Evolutionary conservation across 352 stramenopile genomes (phyloP).

Genomic region (Phytophthora niederhauseri): DNA sequence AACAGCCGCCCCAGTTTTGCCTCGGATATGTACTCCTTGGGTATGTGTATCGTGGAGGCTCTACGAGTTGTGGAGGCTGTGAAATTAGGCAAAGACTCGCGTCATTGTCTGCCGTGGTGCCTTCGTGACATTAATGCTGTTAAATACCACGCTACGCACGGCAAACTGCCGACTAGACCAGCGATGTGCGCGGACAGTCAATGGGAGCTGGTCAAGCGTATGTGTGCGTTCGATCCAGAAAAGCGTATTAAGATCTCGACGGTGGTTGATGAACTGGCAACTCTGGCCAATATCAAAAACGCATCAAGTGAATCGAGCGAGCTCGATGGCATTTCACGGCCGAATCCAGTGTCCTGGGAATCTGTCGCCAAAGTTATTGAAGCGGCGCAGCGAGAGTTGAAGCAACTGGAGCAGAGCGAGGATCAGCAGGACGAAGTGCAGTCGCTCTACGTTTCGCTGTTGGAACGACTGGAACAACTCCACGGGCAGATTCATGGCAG

Average conservation of each 20-base stretch:
- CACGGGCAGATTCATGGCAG: neutral
- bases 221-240: neutral
- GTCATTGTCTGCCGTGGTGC: neutral
- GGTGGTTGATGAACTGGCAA: constrained; percentile 9
- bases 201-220: constrained; percentile 6
- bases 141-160: neutral
- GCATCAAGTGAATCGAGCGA: neutral
- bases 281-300: neutral
- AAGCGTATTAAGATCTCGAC: constrained; percentile 4
- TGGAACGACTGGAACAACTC: neutral
- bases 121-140: neutral
- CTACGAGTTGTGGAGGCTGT: neutral
- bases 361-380: neutral
- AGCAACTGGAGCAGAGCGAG: neutral
- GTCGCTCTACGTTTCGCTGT: neutral
- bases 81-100: neutral
- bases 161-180: neutral
- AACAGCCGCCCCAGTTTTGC: neutral
- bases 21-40: constrained; percentile 17
- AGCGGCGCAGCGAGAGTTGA: neutral
- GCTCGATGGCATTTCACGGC: neutral
- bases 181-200: neutral
- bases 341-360: neutral
- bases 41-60: constrained; percentile 13
- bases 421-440: neutral